These are phyloP conservation scores for Phytophthora ohioensis DNA, from an alignment of 352 stramenopile species.

Conservation along the genomic window DNA sequence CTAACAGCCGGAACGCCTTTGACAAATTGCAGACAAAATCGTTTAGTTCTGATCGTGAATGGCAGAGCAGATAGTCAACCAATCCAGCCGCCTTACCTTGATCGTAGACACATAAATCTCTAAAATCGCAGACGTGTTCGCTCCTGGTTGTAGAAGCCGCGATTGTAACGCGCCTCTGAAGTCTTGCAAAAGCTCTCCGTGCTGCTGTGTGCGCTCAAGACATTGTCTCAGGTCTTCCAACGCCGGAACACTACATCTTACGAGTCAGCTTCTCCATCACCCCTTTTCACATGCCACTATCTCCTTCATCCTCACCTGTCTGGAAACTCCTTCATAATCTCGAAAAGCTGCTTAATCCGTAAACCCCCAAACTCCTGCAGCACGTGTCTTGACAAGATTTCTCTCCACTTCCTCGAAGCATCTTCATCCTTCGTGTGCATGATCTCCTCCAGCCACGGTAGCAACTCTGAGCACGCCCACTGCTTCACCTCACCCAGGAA, in stretches of 20 bases:
- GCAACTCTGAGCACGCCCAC: slow-evolving; percentile 59
- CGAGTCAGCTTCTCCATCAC: not conserved
- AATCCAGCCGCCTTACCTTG: slow-evolving; percentile 60
- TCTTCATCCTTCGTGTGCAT: slow-evolving; percentile 39
- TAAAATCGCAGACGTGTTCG: slow-evolving; percentile 96
- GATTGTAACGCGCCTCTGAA: slow-evolving; percentile 83
- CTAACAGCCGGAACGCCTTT: slow-evolving; percentile 92
- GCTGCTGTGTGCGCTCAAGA: slow-evolving; percentile 89
- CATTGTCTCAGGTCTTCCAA: slow-evolving; percentile 76
- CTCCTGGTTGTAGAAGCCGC: slow-evolving; percentile 95
- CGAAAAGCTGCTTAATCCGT: slow-evolving; percentile 95
- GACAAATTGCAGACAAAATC: not conserved
- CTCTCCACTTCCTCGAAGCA: slow-evolving; percentile 44
- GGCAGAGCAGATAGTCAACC: not conserved
- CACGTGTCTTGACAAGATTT: slow-evolving; percentile 61
- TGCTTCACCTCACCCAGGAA: slow-evolving; percentile 58
- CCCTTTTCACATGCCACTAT: not conserved
- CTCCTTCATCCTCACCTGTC: slow-evolving; percentile 70
- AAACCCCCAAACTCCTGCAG: slow-evolving; percentile 71
- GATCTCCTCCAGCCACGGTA: slow-evolving; percentile 71
- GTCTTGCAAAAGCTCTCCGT: slow-evolving; percentile 76
- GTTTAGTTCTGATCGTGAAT: not conserved
- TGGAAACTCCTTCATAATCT: slow-evolving; percentile 97
- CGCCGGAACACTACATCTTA: slow-evolving; percentile 54
- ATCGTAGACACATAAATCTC: slow-evolving; percentile 98